Conservation (phyloP, 2,329 filamentous ascomycete genomes). For the Aspergillus costaricaensis region DNA sequence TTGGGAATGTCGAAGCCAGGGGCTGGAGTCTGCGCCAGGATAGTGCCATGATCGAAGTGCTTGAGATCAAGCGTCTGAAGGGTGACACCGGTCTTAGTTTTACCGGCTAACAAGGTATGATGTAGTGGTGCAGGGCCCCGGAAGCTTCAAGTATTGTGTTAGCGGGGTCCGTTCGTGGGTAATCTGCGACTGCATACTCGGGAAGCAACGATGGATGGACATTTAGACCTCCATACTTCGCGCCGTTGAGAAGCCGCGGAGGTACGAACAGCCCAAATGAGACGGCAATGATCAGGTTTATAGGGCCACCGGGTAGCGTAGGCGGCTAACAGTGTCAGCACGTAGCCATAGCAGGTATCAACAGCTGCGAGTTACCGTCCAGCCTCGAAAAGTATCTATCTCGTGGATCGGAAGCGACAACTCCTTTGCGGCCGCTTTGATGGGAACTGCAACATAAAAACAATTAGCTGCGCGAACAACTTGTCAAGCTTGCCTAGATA, state of each 20-base stretch:
- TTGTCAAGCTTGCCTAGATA: neutral
- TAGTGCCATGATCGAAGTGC: conserved; percentile 74
- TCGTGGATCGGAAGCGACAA: conserved; percentile 70
- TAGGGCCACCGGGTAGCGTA: conserved; percentile 43
- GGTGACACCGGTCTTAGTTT: conserved; percentile 69
- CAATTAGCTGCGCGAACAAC: conserved; percentile 8
- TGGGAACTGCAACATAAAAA: conserved; percentile 62
- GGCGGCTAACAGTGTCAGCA: conserved; percentile 54
- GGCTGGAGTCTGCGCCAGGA: conserved; percentile 69
- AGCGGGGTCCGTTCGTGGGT: neutral
- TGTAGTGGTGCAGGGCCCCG: conserved; percentile 85
- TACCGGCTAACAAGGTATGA: conserved; percentile 70
- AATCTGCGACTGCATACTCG: conserved; percentile 55
- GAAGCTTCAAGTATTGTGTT: conserved; percentile 54
- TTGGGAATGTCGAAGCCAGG: conserved; percentile 59
- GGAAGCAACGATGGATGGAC: conserved; percentile 90
- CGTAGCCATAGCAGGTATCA: conserved; percentile 1
- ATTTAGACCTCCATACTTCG: conserved; percentile 85
- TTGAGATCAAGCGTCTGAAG: conserved; percentile 81
- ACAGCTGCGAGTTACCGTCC: conserved; percentile 60
- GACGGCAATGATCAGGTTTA: conserved; percentile 84
- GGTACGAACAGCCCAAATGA: conserved; percentile 94
- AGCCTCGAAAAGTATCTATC: conserved; percentile 78
- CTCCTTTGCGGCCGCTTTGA: conserved; percentile 65
- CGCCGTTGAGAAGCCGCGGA: conserved; percentile 65